phyloP scores from a whole-genome alignment of 257 asterid genomes.

The Solanum rostratum region DNA sequence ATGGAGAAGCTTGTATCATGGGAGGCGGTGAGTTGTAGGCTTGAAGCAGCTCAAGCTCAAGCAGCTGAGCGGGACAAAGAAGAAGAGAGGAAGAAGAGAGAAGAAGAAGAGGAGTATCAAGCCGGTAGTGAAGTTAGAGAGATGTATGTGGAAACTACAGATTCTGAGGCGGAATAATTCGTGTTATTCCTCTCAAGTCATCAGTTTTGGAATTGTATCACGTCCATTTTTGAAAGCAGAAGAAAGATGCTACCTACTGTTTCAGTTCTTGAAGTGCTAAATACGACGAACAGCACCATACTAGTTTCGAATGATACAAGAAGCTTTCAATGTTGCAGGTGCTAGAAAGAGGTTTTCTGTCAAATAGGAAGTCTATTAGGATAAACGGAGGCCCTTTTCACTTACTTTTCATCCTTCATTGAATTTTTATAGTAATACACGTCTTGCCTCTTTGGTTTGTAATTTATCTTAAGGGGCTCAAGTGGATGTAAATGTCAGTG shows the following conservation, averaged over 20 bases:
- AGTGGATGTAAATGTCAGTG: not conserved
- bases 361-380: not conserved
- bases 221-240: not conserved
- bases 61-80: slow-evolving; percentile 53
- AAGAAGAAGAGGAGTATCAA: slow-evolving; percentile 21
- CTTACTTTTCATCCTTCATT: not conserved
- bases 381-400: not conserved
- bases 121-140: slow-evolving; percentile 17
- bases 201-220: not conserved
- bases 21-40: slow-evolving; percentile 79
- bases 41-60: slow-evolving; percentile 63
- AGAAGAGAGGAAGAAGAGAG: slow-evolving; percentile 23
- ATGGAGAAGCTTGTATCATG: slow-evolving; percentile 93
- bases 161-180: slow-evolving; percentile 32
- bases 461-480: not conserved
- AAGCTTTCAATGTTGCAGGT: not conserved
- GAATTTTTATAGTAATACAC: not conserved
- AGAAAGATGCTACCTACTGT: not conserved
- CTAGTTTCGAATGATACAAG: not conserved
- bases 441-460: not conserved
- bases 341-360: not conserved
- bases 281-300: not conserved
- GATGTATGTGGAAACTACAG: slow-evolving; percentile 32
- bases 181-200: not conserved
- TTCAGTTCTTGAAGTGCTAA: not conserved